Conservation (phyloP, 352 stramenopile species). For the Phytophthora parvispora region DNA sequence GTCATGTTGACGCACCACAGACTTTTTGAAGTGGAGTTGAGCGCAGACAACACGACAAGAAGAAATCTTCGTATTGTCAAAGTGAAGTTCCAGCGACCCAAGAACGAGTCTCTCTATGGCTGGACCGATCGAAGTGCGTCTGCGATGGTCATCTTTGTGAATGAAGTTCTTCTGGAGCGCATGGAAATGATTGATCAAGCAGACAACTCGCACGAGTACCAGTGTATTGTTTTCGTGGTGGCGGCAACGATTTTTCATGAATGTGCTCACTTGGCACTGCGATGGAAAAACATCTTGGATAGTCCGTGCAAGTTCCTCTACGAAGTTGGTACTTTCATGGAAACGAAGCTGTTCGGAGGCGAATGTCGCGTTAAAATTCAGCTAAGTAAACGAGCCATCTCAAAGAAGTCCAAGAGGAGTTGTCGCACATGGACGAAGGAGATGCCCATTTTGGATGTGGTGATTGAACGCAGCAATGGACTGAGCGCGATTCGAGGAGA, state of each 20-base stretch:
- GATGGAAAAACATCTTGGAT: slow-evolving; percentile 4
- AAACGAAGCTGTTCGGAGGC: not conserved
- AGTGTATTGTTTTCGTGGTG: slow-evolving; percentile 4
- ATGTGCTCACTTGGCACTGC: slow-evolving; percentile 3
- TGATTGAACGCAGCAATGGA: not conserved
- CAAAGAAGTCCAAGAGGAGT: slow-evolving; percentile 1
- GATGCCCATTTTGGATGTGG: slow-evolving; percentile 3
- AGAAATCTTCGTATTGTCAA: slow-evolving; percentile 3
- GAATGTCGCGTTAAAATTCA: slow-evolving; percentile 1
- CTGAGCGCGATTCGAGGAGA: slow-evolving; percentile 1
- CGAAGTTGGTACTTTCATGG: slow-evolving; percentile 1
- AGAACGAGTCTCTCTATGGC: not conserved
- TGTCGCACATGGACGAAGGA: not conserved
- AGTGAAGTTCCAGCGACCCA: slow-evolving; percentile 1
- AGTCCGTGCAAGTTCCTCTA: not conserved
- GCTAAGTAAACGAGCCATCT: not conserved
- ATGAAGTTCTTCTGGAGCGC: slow-evolving; percentile 8
- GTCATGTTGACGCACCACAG: not conserved
- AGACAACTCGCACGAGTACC: slow-evolving; percentile 4
- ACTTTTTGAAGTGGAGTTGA: not conserved
- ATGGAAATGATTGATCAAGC: slow-evolving; percentile 2
- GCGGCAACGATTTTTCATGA: slow-evolving; percentile 8
- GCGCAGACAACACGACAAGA: not conserved
- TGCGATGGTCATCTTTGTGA: slow-evolving; percentile 1
- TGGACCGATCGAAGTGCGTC: not conserved